These are phyloP conservation scores for Backusella tuberculispora DNA, from an alignment of 192 early-diverging fungal genomes.

Conservation along the genomic window DNA sequence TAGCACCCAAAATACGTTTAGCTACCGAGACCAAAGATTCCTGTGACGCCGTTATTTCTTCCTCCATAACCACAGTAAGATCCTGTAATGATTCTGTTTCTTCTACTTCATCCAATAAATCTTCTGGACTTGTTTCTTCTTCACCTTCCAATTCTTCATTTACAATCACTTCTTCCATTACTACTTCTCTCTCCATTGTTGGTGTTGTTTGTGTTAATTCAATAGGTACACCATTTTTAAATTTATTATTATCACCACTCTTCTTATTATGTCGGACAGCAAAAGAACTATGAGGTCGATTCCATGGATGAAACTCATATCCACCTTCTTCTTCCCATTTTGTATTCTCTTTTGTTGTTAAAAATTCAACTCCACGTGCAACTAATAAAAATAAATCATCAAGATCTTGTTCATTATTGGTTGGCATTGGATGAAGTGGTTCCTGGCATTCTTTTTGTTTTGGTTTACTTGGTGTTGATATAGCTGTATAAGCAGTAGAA, in stretches of 20 bases:
- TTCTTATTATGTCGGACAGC: constrained; percentile 10
- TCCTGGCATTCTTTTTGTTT: not conserved
- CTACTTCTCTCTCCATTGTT: not conserved
- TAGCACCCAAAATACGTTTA: constrained; percentile 22
- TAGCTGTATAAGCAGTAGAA: not conserved
- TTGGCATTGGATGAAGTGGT: constrained; percentile 18
- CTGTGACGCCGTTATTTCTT: not conserved
- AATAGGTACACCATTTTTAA: not conserved
- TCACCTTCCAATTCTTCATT: not conserved
- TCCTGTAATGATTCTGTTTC: not conserved
- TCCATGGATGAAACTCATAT: constrained; percentile 36
- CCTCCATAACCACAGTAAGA: not conserved
- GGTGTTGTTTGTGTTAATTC: not conserved
- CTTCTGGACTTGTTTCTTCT: not conserved
- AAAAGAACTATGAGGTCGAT: constrained; percentile 31
- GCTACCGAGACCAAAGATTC: constrained; percentile 5
- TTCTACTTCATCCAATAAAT: not conserved
- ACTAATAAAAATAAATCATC: constrained; percentile 35
- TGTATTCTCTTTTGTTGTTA: constrained; percentile 30
- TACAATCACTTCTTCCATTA: not conserved
- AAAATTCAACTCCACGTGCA: constrained; percentile 36
- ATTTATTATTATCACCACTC: not conserved
- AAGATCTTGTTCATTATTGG: constrained; percentile 16
- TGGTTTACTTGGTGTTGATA: not conserved
- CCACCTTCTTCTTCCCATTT: constrained; percentile 43